Percentiles rank a stretch among this genome's conserved stretches.
Conservation (phyloP, 2,329 filamentous ascomycete species). For the Fusarium robinianum region DNA sequence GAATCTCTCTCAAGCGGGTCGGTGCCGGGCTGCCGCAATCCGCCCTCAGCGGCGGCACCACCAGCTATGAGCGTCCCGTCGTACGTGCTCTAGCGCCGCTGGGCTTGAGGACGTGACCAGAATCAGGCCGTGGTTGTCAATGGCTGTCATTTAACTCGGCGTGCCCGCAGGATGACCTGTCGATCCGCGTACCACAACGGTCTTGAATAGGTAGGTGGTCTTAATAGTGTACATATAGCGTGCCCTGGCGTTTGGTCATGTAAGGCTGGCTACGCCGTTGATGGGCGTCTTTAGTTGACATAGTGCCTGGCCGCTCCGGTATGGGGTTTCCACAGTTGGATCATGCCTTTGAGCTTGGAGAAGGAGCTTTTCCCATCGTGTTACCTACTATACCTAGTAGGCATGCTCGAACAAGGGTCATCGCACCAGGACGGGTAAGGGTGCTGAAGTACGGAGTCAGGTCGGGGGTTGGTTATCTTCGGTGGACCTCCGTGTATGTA, state of each 20-base stretch:
- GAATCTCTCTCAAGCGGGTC: constrained; percentile 5
- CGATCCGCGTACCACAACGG: constrained; percentile 2
- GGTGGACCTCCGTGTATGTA: no score
- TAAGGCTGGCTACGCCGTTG: constrained; percentile 22
- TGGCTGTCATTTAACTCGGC: constrained; percentile 3
- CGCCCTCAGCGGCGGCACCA: neutral
- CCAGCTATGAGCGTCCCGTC: neutral
- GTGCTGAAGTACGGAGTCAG: no score
- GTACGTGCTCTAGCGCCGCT: constrained; percentile 10
- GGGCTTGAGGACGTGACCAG: neutral
- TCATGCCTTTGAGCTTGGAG: constrained; percentile 17
- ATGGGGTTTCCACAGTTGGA: constrained; percentile 12
- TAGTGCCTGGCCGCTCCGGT: constrained; percentile 18
- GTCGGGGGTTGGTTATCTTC: no score
- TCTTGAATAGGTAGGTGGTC: constrained; percentile 16
- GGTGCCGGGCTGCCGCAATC: constrained; percentile 1
- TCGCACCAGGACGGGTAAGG: no score
- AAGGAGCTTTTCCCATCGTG: constrained; percentile 22
- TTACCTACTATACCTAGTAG: constrained; percentile 9
- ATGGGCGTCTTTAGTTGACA: constrained; percentile 9
- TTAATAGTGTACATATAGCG: neutral
- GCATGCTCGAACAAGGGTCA: constrained; percentile 17
- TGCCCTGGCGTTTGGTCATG: constrained; percentile 16
- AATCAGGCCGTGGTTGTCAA: constrained; percentile 6
- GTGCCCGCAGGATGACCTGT: constrained; percentile 9